Evolutionary conservation across 371 early-diverging fungal genomes (phyloP), one percentile per base, ranked within the genome.

Genomic region (Nematocida parisii): DNA sequence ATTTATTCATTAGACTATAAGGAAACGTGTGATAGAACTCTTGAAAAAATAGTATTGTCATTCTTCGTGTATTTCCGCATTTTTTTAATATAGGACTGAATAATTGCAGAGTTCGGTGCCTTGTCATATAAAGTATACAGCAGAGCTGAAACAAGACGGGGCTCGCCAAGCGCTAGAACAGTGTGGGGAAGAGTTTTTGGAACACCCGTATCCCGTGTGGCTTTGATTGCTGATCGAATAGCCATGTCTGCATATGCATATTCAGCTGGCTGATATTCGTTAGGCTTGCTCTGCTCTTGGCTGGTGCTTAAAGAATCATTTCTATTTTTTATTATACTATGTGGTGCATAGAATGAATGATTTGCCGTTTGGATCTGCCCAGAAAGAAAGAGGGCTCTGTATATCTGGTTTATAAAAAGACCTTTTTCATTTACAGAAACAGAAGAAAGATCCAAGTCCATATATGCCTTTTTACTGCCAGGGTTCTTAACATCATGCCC

Each of bases 191-290:
- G 62, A 0, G 71, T 77, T 44, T 70, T 39, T 18, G 80, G 80
- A 18, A 60, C 22, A 0, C 80, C 68, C 24, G 80, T 67, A 3
- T 67, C 60, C 27, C 52, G 24, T 20, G 80, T 77, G n/a, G 70
- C 71, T 44, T 77, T 67, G 13, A 77, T 77, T 9, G 80, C 80
- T 13, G 80, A 67, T 47, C 80, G n/a, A 33, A 77, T 68, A 18
- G 40, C 44, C 80, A 77, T 77, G 45, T 77, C 80, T 18, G 68
- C 54, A 27, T 77, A 67, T 18, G 54, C 33, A 60, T 77, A 61
- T 15, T 7, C 40, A 11, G 11, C 40, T 20, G 27, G 24, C 22
- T 58, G 11, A 22, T 58, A 27, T 27, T 22, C 24, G 1, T 9
- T 44, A 11, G 13, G 20, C n/a, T 52, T 52, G 0, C 5, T 15